Evolutionary conservation across 306 rosid species (phyloP).

Genomic region (Myrica gale): DNA sequence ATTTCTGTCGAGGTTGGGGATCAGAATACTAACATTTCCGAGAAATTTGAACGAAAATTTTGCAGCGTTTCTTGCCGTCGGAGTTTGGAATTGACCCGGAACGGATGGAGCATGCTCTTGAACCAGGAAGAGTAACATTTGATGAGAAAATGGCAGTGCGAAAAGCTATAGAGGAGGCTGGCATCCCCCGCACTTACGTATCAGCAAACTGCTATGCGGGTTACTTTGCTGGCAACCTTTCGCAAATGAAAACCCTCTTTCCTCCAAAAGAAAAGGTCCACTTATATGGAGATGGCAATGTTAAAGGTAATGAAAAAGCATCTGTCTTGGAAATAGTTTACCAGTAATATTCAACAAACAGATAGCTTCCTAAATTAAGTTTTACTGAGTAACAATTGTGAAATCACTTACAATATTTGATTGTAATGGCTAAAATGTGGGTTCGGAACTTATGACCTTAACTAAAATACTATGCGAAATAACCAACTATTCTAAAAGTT

Average conservation of each 20-base stretch:
- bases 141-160: slow-evolving; percentile 76
- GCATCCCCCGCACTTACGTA: slow-evolving; percentile 72
- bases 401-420: too few relatives aligned
- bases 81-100: slow-evolving; percentile 87
- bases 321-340: too few relatives aligned
- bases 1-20: too few relatives aligned
- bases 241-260: slow-evolving; percentile 61
- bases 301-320: slow-evolving; percentile 50
- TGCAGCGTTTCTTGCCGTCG: slow-evolving; percentile 83
- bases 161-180: slow-evolving; percentile 72
- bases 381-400: too few relatives aligned
- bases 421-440: too few relatives aligned
- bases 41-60: background rate
- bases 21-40: too few relatives aligned
- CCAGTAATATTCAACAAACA: too few relatives aligned
- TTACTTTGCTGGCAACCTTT: slow-evolving; percentile 69
- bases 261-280: slow-evolving; percentile 63
- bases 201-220: slow-evolving; percentile 76
- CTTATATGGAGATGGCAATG: slow-evolving; percentile 67
- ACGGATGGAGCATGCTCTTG: slow-evolving; percentile 74
- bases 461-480: too few relatives aligned
- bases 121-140: slow-evolving; percentile 78
- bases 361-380: too few relatives aligned
- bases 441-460: too few relatives aligned
- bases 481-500: too few relatives aligned